Evolutionary conservation across 352 stramenopile genomes (phyloP).

Genomic region (Phytophthora pinifolia): DNA sequence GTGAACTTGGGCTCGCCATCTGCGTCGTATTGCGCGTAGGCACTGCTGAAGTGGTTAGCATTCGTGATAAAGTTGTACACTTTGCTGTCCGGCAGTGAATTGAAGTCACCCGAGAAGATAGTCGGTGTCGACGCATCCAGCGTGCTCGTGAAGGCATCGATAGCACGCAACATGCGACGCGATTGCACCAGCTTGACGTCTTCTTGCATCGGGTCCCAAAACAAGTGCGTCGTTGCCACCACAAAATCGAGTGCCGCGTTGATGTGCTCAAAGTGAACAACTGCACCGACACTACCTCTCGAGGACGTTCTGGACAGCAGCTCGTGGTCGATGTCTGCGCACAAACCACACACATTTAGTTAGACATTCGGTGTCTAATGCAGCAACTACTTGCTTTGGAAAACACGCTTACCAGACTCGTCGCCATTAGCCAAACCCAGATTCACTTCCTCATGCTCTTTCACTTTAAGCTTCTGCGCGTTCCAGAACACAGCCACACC

Average conservation of each 20-base stretch:
- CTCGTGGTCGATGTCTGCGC: conserved; percentile 51
- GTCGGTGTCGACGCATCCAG: conserved; percentile 23
- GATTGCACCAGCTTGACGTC: conserved; percentile 84
- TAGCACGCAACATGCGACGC: conserved; percentile 45
- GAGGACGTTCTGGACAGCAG: conserved; percentile 43
- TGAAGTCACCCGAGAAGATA: conserved; percentile 84
- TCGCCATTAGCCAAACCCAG: conserved; percentile 56
- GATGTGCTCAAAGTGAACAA: conserved; percentile 54
- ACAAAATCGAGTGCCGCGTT: conserved; percentile 47
- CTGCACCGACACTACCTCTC: conserved; percentile 60
- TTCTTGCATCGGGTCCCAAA: conserved; percentile 82
- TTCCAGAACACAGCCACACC: conserved; percentile 80
- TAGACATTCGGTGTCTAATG: too few relatives aligned
- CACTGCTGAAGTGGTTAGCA: conserved; percentile 44
- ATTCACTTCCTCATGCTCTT: conserved; percentile 39
- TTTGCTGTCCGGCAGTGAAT: conserved; percentile 74
- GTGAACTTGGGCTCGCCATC: conserved; percentile 68
- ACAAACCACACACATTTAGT: neutral
- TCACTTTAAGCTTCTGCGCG: conserved; percentile 43
- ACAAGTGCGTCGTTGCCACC: conserved; percentile 82
- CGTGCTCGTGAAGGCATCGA: conserved; percentile 38
- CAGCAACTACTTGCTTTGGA: neutral
- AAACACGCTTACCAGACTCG: conserved; percentile 43
- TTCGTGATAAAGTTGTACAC: conserved; percentile 67
- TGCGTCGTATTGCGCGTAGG: conserved; percentile 51